Conservation (phyloP, 164 flowering plant species). For the Nymphaea colorata region DNA sequence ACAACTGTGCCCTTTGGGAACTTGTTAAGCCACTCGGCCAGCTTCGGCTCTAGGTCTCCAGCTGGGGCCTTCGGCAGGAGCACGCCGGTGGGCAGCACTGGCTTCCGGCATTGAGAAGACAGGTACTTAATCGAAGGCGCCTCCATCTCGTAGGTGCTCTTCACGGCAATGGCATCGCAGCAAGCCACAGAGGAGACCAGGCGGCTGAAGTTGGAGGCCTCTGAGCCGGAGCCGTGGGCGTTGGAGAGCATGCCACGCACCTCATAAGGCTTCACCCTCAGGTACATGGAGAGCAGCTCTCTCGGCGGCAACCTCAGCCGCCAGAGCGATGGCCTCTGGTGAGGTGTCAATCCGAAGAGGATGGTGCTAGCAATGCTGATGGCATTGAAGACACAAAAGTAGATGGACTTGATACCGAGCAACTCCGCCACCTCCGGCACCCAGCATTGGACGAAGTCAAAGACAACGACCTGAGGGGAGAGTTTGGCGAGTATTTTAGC, state of each 20-base stretch:
- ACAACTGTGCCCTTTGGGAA: conserved; percentile 16
- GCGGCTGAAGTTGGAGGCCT: conserved; percentile 4
- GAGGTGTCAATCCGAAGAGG: too few species aligned
- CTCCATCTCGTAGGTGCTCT: conserved; percentile 9
- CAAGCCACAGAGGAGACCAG: not conserved
- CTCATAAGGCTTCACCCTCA: too few species aligned
- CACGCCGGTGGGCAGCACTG: conserved; percentile 10
- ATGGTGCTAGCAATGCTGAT: too few species aligned
- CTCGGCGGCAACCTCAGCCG: too few species aligned
- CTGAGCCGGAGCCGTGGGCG: too few species aligned
- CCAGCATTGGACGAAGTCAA: conserved; percentile 22
- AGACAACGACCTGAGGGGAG: conserved; percentile 19
- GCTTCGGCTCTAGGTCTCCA: conserved; percentile 1
- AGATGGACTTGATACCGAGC: conserved; percentile 17
- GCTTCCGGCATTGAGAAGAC: conserved; percentile 6
- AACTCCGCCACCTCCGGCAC: conserved; percentile 12
- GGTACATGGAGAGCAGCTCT: too few species aligned
- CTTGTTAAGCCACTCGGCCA: conserved; percentile 20
- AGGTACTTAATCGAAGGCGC: conserved; percentile 7
- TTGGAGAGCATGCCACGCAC: too few species aligned
- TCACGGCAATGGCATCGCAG: conserved; percentile 3
- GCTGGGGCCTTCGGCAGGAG: conserved; percentile 2
- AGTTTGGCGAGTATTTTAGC: conserved; percentile 10
- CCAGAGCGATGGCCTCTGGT: too few species aligned
- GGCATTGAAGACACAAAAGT: conserved; percentile 16